Base-by-base conservation (phyloP, 1,284 basidiomycete genomes). In the Cryptococcus sp. region DNA sequence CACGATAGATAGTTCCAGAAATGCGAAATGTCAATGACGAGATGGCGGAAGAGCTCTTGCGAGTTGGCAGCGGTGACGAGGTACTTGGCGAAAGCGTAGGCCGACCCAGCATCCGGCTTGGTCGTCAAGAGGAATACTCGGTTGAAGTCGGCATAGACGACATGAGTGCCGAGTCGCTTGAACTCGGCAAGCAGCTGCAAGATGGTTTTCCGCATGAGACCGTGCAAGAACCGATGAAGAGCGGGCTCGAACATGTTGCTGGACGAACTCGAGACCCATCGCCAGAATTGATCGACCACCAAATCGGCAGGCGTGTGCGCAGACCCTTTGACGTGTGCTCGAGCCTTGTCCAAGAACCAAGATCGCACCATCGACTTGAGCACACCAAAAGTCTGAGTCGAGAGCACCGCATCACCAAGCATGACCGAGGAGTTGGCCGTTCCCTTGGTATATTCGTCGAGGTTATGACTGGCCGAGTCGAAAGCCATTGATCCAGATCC, bases 161-260 rank as follows among this genome's bases (percentile, higher is more conserved):
- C 85, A 50, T 87, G 83, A 0, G 92, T 93, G 1, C 95, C 95
- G 0, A 99, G 78, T 12, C 95, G 82, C 66, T 89, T 93, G 77
- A 97, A 95, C 72, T 99, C 95, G 11, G 93, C 93, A 14, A 98
- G 79, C 51, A 98, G 79, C 73, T 98, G 95, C 38, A 97, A 86
- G 70, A 98, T 93, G 0, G 88, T 94, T 77, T 99, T 98, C 56
- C 88, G 84, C 95, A 99, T 98, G 45, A 98, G 80, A 9, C 92
- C 87, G 58, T 93, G 86, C 12, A 98, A 76, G 75, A 98, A 99
- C 0, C 87, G 83, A 68, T 97, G 91, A 5, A 98, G 78, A 45
- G 90, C 86, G 1, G 93, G 86, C 68, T 99, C 95, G 66, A 91
- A 95, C 77, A 98, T 82, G 52, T 84, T 81, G 26, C 92, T 88